Evolutionary conservation across 2,329 filamentous ascomycete genomes (phyloP).

Genomic region (Talaromyces sp.): DNA sequence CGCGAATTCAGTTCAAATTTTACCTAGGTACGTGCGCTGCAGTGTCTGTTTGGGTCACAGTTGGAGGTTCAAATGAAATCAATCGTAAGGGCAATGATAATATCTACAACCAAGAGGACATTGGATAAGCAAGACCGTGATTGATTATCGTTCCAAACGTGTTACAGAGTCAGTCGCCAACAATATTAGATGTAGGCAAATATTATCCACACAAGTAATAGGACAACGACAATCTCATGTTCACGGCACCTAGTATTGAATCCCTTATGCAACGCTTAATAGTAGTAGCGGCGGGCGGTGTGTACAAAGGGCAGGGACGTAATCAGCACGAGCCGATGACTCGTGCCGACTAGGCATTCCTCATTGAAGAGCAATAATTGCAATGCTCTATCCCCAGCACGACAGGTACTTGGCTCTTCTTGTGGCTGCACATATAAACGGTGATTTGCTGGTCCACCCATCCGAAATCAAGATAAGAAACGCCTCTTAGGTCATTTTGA

Average conservation of each 20-base stretch:
- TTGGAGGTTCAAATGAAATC: neutral
- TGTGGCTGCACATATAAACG: neutral
- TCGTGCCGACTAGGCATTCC: no score
- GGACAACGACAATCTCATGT: neutral
- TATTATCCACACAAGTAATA: no score
- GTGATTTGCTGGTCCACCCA: neutral
- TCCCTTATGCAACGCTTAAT: neutral
- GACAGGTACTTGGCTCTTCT: neutral
- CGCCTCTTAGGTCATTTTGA: constrained; percentile 1
- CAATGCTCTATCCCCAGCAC: no score
- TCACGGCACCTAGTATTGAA: neutral
- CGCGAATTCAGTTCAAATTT: neutral
- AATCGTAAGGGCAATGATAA: neutral
- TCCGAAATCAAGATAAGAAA: neutral
- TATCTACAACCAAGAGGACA: neutral
- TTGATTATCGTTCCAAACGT: neutral
- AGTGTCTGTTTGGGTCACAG: neutral
- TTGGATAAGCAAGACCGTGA: neutral
- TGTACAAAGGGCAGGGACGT: no score
- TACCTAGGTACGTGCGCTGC: neutral
- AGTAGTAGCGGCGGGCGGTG: no score
- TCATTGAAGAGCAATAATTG: no score
- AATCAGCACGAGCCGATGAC: no score
- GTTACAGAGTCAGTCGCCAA: neutral
- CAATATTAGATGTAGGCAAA: no score